A percentile compares a stretch with the other conserved stretches of the same genome.
These are phyloP conservation scores for Vaccinium darrowii DNA, from an alignment of 148 eudicot genomes.

Conservation along the genomic window DNA sequence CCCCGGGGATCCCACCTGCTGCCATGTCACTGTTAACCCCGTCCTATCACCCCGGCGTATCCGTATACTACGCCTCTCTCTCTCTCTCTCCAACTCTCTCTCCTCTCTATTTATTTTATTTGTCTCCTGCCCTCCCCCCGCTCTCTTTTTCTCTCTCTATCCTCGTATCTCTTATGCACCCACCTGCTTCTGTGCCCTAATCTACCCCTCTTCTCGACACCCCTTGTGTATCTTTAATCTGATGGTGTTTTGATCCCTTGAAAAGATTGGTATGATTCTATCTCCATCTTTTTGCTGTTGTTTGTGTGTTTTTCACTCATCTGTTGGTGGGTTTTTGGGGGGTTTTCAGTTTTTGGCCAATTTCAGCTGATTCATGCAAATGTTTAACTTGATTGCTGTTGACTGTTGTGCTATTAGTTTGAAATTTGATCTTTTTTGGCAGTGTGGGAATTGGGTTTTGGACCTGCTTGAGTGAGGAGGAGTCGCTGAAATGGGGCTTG, in stretches of 20 bases:
- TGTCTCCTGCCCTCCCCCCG: slow-evolving; percentile 2
- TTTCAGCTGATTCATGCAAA: slow-evolving; percentile 16
- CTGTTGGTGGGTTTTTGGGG: slow-evolving; percentile 12
- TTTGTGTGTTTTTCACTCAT: slow-evolving; percentile 4
- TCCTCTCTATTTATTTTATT: slow-evolving; percentile 26
- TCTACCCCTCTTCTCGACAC: slow-evolving; percentile 12
- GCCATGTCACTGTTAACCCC: slow-evolving; percentile 42
- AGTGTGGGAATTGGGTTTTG: slow-evolving; percentile 8
- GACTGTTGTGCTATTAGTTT: slow-evolving; percentile 9
- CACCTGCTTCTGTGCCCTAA: slow-evolving; percentile 39
- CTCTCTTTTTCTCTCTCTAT: slow-evolving; percentile 27
- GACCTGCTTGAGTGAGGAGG: neutral
- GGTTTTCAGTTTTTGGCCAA: slow-evolving; percentile 17
- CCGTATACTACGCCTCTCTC: slow-evolving; percentile 31
- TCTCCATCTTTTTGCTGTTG: slow-evolving; percentile 7
- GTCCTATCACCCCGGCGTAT: slow-evolving; percentile 37
- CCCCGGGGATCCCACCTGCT: slow-evolving; percentile 24
- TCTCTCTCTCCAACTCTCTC: slow-evolving; percentile 22
- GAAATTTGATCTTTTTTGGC: neutral
- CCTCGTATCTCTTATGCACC: slow-evolving; percentile 25
- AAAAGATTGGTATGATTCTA: slow-evolving; percentile 22
- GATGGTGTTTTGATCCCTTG: slow-evolving; percentile 20
- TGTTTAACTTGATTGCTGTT: slow-evolving; percentile 8
- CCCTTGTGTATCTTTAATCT: slow-evolving; percentile 9
- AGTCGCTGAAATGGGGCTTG: slow-evolving; percentile 13